Conservation (phyloP, 2,329 filamentous ascomycete species). For the Cladosporium sp. region DNA sequence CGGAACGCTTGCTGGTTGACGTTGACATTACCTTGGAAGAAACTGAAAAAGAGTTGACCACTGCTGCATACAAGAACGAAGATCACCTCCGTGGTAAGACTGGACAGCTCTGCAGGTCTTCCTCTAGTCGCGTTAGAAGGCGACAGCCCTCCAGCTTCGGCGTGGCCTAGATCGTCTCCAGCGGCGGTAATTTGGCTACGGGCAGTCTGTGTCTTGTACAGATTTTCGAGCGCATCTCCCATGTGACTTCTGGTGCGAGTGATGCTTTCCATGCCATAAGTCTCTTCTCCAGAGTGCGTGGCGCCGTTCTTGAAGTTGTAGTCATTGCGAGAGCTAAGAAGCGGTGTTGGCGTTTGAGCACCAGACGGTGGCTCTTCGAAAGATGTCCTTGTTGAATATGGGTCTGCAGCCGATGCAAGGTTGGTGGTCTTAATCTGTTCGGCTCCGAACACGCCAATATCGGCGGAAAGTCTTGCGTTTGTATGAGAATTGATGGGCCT, state of each 20-base stretch:
- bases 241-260: slow-evolving; percentile 8
- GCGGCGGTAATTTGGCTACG: background rate
- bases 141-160: background rate
- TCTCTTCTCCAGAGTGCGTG: background rate
- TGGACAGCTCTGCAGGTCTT: slow-evolving; percentile 37
- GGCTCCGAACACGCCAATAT: background rate
- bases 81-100: slow-evolving; percentile 37
- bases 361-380: slow-evolving; percentile 11
- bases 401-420: background rate
- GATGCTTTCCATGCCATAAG: slow-evolving; percentile 5
- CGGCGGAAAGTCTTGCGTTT: background rate
- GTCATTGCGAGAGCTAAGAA: background rate
- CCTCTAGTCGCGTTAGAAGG: slow-evolving; percentile 2
- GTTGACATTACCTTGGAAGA: slow-evolving; percentile 40
- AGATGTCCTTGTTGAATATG: slow-evolving; percentile 1
- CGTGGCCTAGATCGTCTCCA: background rate
- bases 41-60: slow-evolving; percentile 41
- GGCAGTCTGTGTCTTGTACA: slow-evolving; percentile 8
- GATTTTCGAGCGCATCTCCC: slow-evolving; percentile 9
- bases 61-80: slow-evolving; percentile 41
- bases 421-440: background rate
- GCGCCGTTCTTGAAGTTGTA: background rate
- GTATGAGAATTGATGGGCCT: background rate
- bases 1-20: slow-evolving; percentile 38
- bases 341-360: slow-evolving; percentile 9